phyloP scores from a whole-genome alignment of 768 basidiomycete species.

The Rhodotorula kratochvilovae region DNA sequence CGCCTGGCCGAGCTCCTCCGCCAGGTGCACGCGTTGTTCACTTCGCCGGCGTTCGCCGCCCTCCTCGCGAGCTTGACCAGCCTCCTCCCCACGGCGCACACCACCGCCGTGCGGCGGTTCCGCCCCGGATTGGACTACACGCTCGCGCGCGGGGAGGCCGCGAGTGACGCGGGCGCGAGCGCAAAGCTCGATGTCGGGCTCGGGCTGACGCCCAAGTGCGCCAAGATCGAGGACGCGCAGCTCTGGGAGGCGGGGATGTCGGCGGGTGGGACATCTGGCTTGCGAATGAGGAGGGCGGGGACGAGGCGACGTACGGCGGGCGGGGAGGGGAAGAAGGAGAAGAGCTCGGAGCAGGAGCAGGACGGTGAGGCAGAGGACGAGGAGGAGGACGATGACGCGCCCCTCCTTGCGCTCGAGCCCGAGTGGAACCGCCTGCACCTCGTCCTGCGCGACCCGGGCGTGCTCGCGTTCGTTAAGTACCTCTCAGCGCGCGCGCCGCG shows the following conservation, averaged over 20 bases:
- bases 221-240: constrained; percentile 52
- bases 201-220: constrained; percentile 56
- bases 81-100: constrained; percentile 22
- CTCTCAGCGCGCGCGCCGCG: constrained; percentile 79
- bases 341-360: constrained; percentile 45
- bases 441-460: constrained; percentile 84
- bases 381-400: constrained; percentile 56
- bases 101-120: constrained; percentile 65
- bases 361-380: constrained; percentile 47
- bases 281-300: constrained; percentile 88
- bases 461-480: constrained; percentile 94
- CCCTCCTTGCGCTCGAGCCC: constrained; percentile 78
- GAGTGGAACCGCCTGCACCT: constrained; percentile 84
- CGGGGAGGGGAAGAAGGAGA: constrained; percentile 15
- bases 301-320: constrained; percentile 86
- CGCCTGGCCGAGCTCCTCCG: constrained; percentile 26
- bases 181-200: constrained; percentile 79
- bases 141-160: constrained; percentile 73
- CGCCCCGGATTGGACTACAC: constrained; percentile 92
- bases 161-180: constrained; percentile 54
- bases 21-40: constrained; percentile 27
- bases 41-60: constrained; percentile 39
- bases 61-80: constrained; percentile 32
- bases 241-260: constrained; percentile 69
- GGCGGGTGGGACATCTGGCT: constrained; percentile 99